Evolutionary conservation across 2,329 filamentous ascomycete species (phyloP), one percentile per base, ranked within the genome.

Genomic region (Phyllosticta citriasiana): DNA sequence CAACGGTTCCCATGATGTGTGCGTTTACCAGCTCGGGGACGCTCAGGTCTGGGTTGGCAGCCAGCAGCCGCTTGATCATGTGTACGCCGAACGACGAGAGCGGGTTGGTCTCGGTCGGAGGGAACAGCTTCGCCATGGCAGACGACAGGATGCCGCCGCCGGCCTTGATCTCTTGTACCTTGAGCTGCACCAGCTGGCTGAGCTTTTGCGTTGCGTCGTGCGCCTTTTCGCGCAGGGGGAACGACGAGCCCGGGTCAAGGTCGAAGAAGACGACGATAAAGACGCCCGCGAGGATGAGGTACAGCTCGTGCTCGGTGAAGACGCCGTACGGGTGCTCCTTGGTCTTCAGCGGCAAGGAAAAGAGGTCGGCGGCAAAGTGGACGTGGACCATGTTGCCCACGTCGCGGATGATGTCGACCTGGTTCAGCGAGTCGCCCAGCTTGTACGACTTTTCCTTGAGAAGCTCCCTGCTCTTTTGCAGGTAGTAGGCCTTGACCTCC

Each of bases 401-500:
- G 70, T 84, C 82, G 62, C 82, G 77, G 35, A 82, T 81, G 79
- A 92, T 79, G 66, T 94, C 89, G 51, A 91, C 81, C 69, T 89
- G 86, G 58, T 82, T 82, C 60, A 80, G 79, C 19, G 16, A 19
- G 8, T 81, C 81, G 3, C 78, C 81, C 27, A 92, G 79, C 61
- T 79, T 81, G 72, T 84, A 88, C 53, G 82, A 83, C 71, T 89
- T 88, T 27, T 84, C 79, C 0, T 76, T 71, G 22, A 95, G 77
- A 2, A 94, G 78, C 27, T 80, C 75, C 57, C 83, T 75, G 0
- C 85, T 87, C 10, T 82, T 85, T 14, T 80, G 72, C 3, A 84
- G 77, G 72, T 90, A 93, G 70, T 91, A 93, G 0, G 73, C 70
- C 72, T 85, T 86, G 65, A 91, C 78, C 50, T 86, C 78, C n/a